Percentiles rank a stretch among this genome's conserved stretches.
These are phyloP conservation scores for Marasmius fiardii DNA, from an alignment of 1,284 basidiomycete genomes.

Conservation along the genomic window DNA sequence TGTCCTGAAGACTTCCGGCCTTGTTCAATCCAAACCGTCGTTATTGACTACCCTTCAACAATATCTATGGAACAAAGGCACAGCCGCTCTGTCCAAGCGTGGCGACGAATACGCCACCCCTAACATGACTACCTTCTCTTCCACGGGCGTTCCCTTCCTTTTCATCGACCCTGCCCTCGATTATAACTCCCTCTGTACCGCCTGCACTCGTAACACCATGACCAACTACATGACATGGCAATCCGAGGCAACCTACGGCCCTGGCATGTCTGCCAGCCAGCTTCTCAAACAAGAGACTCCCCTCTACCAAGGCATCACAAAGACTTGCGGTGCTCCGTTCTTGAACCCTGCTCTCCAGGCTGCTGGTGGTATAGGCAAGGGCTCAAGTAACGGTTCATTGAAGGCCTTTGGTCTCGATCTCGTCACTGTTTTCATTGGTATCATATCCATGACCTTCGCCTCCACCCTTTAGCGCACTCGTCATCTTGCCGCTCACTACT, in stretches of 20 bases:
- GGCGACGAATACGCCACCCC: slow-evolving; percentile 44
- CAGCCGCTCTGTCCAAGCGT: slow-evolving; percentile 27
- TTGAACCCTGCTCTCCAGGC: slow-evolving; percentile 61
- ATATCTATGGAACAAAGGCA: slow-evolving; percentile 16
- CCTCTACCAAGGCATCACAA: slow-evolving; percentile 61
- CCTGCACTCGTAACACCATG: slow-evolving; percentile 77
- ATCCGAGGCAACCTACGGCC: slow-evolving; percentile 64
- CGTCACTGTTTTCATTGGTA: slow-evolving; percentile 26
- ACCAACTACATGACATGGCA: slow-evolving; percentile 77
- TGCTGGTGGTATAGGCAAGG: slow-evolving; percentile 50
- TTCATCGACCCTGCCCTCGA: slow-evolving; percentile 59
- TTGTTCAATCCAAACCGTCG: slow-evolving; percentile 11
- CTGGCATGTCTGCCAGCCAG: slow-evolving; percentile 62
- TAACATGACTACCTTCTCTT: slow-evolving; percentile 63
- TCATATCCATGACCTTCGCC: slow-evolving; percentile 21
- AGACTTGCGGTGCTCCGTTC: slow-evolving; percentile 62
- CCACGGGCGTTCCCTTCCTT: slow-evolving; percentile 75
- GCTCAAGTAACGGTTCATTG: slow-evolving; percentile 22
- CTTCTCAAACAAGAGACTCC: slow-evolving; percentile 64
- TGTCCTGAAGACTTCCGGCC: slow-evolving; percentile 34
- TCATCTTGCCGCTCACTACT: too few species aligned
- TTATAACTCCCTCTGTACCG: slow-evolving; percentile 62
- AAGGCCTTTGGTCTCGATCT: slow-evolving; percentile 22
- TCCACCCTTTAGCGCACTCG: slow-evolving; percentile 17
- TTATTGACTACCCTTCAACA: slow-evolving; percentile 11